These are phyloP conservation scores for Pyrus bretschneideri DNA, from an alignment of 306 rosid species.

Conservation along the genomic window DNA sequence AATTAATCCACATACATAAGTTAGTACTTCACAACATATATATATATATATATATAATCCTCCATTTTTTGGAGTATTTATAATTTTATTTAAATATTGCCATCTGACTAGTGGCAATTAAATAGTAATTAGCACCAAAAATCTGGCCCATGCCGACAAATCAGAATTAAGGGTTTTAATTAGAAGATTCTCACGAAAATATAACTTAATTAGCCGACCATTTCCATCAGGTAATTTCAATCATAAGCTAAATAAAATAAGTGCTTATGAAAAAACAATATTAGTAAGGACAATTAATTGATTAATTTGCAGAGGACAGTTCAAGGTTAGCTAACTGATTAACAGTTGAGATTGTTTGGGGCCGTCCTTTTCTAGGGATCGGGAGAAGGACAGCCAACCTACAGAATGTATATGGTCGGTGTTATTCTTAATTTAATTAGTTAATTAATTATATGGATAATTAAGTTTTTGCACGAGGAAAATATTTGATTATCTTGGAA, in stretches of 20 bases:
- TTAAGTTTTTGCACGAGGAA: neutral
- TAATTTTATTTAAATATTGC: neutral
- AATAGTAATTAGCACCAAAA: neutral
- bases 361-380: conserved; percentile 52
- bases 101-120: neutral
- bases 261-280: neutral
- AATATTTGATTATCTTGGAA: neutral
- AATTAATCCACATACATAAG: conserved; percentile 16
- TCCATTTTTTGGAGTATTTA: neutral
- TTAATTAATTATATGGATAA: neutral
- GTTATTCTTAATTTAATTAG: conserved; percentile 7
- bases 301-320: conserved; percentile 31
- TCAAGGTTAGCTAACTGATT: conserved; percentile 22
- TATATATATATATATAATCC: too few species aligned
- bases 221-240: conserved; percentile 29
- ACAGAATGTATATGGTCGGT: conserved; percentile 63
- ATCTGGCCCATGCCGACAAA: conserved; percentile 51
- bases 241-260: conserved; percentile 18
- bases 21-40: neutral
- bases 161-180: conserved; percentile 41
- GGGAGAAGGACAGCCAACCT: conserved; percentile 55
- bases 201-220: conserved; percentile 34
- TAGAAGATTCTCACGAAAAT: conserved; percentile 14
- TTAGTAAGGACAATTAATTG: conserved; percentile 10
- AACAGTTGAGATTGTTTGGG: conserved; percentile 52